Conservation (phyloP, 805 yeast species). For the Wickerhamiella galacta region DNA sequence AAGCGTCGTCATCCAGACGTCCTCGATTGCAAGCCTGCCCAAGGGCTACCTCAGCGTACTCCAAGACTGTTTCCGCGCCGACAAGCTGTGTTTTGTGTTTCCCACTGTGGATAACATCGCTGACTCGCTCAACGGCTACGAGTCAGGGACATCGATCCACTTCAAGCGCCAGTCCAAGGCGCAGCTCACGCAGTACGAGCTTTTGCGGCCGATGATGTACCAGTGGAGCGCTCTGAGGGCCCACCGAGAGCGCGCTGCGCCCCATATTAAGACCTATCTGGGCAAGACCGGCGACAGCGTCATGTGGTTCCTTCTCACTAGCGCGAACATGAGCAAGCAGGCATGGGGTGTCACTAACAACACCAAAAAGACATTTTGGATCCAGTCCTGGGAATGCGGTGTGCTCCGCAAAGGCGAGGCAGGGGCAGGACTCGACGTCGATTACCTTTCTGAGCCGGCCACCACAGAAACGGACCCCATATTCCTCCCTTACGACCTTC, state of each 20-base stretch:
- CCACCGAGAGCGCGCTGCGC: constrained; percentile 27
- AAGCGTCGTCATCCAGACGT: constrained; percentile 12
- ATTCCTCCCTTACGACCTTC: constrained; percentile 39
- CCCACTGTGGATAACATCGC: constrained; percentile 30
- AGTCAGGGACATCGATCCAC: constrained; percentile 35
- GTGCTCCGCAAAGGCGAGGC: constrained; percentile 21
- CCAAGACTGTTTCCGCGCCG: constrained; percentile 14
- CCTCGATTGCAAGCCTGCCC: constrained; percentile 18
- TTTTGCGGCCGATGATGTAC: constrained; percentile 29
- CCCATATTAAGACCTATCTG: constrained; percentile 56
- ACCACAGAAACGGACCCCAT: constrained; percentile 19
- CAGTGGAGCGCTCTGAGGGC: constrained; percentile 27
- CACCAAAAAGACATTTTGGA: constrained; percentile 15
- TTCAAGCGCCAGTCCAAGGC: constrained; percentile 22
- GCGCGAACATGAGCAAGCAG: constrained; percentile 56
- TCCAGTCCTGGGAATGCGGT: constrained; percentile 38
- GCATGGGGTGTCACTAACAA: constrained; percentile 55
- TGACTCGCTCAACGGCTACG: constrained; percentile 28
- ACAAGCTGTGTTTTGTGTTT: constrained; percentile 26
- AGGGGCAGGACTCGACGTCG: too few species aligned
- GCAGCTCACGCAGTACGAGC: constrained; percentile 25
- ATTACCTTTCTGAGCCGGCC: background rate
- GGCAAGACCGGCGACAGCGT: constrained; percentile 27
- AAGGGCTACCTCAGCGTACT: constrained; percentile 6
- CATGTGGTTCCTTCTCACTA: constrained; percentile 52